Evolutionary conservation across 306 rosid species (phyloP).

Genomic region (Castanea sativa): DNA sequence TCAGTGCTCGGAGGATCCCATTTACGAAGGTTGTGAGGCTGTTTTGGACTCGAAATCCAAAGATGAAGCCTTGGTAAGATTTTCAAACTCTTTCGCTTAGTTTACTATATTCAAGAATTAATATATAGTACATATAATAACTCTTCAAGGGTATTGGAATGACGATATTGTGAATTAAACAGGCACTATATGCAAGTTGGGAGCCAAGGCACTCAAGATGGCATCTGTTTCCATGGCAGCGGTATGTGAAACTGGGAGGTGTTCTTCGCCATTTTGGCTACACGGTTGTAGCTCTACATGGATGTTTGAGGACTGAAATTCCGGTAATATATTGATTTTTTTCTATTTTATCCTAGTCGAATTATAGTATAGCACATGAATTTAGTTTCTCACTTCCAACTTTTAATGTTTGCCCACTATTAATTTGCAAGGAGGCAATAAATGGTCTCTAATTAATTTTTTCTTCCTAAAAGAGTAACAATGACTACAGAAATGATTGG

Average conservation of each 20-base stretch:
- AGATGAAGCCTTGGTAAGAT: constrained; percentile 74
- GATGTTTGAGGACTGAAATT: constrained; percentile 84
- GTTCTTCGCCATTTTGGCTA: constrained; percentile 94
- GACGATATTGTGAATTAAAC: constrained; percentile 15
- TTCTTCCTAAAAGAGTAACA: no score
- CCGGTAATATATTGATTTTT: constrained; percentile 43
- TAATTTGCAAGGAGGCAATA: no score
- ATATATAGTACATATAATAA: not conserved
- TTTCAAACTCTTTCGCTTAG: constrained; percentile 9
- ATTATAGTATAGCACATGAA: not conserved
- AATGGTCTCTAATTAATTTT: no score
- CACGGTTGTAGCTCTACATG: constrained; percentile 89
- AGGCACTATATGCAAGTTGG: constrained; percentile 97
- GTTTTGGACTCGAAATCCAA: constrained; percentile 89
- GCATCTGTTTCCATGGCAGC: constrained; percentile 82
- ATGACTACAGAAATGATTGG: no score
- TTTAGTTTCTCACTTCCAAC: no score
- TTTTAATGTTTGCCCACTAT: no score
- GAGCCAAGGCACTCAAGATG: constrained; percentile 93
- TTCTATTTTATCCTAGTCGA: not conserved
- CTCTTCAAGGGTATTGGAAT: not conserved
- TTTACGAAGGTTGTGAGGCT: constrained; percentile 76
- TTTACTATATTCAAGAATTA: constrained; percentile 2
- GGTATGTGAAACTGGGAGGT: constrained; percentile 78
- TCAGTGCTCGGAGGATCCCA: constrained; percentile 44